Evolutionary conservation across 2,329 filamentous ascomycete species (phyloP).

Genomic region (Aspergillus oerlinghausenensis): DNA sequence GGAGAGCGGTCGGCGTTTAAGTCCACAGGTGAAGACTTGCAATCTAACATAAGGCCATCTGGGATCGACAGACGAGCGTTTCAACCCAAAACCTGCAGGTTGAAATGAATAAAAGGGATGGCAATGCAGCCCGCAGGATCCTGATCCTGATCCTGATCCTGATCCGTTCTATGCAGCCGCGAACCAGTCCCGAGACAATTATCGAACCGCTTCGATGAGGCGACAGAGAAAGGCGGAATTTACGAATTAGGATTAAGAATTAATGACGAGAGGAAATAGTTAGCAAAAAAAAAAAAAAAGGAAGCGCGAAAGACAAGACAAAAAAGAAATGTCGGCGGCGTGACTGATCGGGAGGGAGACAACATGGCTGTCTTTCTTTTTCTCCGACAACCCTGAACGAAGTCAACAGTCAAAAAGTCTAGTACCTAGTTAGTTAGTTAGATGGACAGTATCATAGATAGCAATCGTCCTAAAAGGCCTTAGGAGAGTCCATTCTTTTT

Average conservation of each 20-base stretch:
- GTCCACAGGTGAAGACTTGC: background rate
- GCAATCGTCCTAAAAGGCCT: background rate
- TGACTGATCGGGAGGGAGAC: background rate
- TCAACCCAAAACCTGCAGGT: background rate
- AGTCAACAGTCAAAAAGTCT: background rate
- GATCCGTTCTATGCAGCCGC: constrained; percentile 7
- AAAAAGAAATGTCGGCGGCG: background rate
- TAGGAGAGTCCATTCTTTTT: background rate
- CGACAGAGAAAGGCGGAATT: background rate
- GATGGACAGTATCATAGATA: background rate
- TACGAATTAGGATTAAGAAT: constrained; percentile 2
- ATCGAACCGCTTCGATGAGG: background rate
- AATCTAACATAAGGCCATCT: constrained; percentile 7
- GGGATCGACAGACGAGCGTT: background rate
- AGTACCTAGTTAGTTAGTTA: background rate
- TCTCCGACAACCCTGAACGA: background rate
- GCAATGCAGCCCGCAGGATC: background rate
- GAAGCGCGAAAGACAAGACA: background rate
- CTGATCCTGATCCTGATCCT: background rate
- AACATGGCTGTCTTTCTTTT: background rate
- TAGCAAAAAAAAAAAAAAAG: background rate
- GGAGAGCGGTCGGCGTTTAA: background rate
- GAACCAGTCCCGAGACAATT: constrained; percentile 5
- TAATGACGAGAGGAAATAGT: background rate
- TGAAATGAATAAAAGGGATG: constrained; percentile 3